phyloP scores from a whole-genome alignment of 176 grass and related monocot species.

The Cenchrus purpureus region DNA sequence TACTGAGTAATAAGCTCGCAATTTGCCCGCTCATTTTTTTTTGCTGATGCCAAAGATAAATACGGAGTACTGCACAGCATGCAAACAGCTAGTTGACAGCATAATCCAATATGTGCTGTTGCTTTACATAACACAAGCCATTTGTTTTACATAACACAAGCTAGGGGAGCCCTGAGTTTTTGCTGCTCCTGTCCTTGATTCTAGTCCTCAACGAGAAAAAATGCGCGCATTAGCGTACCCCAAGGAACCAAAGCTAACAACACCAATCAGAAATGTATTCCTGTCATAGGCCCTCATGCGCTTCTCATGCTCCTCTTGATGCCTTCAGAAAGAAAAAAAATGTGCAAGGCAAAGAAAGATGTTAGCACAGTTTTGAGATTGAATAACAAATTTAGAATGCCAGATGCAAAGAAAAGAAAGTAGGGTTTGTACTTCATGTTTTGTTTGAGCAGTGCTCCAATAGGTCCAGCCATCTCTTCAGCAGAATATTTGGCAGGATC shows the following conservation, averaged over 20 bases:
- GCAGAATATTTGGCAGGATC: not conserved
- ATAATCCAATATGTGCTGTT: too few relatives aligned
- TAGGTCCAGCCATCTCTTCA: not conserved
- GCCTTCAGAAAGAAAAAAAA: not conserved
- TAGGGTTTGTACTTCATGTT: not conserved
- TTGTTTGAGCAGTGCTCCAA: not conserved
- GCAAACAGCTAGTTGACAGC: too few relatives aligned
- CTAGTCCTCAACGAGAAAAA: not conserved
- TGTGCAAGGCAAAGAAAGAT: not conserved
- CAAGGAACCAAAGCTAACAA: not conserved
- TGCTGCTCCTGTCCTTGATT: not conserved
- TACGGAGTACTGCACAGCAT: too few relatives aligned
- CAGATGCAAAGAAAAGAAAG: not conserved
- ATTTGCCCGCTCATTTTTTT: too few relatives aligned
- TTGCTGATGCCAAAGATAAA: too few relatives aligned
- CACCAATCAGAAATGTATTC: not conserved
- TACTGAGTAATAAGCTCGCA: too few relatives aligned
- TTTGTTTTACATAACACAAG: too few relatives aligned
- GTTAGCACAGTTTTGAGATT: not conserved
- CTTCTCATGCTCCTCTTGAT: not conserved
- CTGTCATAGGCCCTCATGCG: not conserved
- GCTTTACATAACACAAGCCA: too few relatives aligned
- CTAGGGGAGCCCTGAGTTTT: not conserved
- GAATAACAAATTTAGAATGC: not conserved
- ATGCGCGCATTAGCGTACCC: not conserved